A percentile compares a stretch with the other conserved stretches of the same genome.
Conservation (phyloP, 2,329 filamentous ascomycete species). For the Gaeumannomyces sp. region DNA sequence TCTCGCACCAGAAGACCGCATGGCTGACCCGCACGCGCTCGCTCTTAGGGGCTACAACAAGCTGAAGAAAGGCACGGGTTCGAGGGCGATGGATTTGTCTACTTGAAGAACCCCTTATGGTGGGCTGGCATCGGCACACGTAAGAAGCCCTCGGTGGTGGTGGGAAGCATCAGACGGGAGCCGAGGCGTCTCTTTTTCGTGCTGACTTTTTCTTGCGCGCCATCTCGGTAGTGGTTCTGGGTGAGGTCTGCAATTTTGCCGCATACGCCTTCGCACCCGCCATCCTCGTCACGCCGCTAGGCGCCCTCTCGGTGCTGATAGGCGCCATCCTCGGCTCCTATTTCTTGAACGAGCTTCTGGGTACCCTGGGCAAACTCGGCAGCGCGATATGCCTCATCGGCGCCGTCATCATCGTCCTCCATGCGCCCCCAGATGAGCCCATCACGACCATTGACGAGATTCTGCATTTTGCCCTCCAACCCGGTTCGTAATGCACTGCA, state of each 20-base stretch:
- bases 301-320: conserved; percentile 89
- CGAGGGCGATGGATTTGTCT: conserved; percentile 92
- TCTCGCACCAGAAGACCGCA: background rate
- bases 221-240: conserved; percentile 64
- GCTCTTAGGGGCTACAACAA: conserved; percentile 58
- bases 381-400: conserved; percentile 95
- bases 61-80: conserved; percentile 90
- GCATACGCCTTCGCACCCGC: conserved; percentile 97
- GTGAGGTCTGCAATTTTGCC: conserved; percentile 95
- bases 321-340: conserved; percentile 93
- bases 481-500: conserved; percentile 54
- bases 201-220: background rate
- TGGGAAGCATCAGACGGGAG: background rate
- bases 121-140: conserved; percentile 90
- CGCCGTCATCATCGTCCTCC: conserved; percentile 93
- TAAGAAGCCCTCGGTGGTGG: conserved; percentile 37
- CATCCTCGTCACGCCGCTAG: conserved; percentile 94
- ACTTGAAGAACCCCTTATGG: conserved; percentile 92
- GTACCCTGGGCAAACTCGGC: conserved; percentile 85
- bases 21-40: background rate
- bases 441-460: conserved; percentile 91
- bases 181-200: background rate
- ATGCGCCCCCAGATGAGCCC: conserved; percentile 89
- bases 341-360: conserved; percentile 83
- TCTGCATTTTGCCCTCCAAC: conserved; percentile 80